These are phyloP conservation scores for Claviceps pazoutovae DNA, from an alignment of 2,329 filamentous ascomycete species.

Conservation along the genomic window DNA sequence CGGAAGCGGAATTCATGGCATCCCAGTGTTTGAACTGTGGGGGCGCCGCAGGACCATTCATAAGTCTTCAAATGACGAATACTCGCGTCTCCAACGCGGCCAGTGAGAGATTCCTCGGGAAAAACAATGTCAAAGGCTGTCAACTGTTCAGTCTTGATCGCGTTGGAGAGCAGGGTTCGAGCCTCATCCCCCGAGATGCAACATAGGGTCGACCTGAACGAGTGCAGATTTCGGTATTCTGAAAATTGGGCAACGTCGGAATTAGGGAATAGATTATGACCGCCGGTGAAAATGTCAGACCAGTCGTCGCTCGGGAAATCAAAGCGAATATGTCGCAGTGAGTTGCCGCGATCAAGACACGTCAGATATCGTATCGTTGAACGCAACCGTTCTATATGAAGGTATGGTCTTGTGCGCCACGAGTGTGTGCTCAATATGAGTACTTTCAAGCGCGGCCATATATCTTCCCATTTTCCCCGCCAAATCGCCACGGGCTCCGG, in stretches of 20 bases:
- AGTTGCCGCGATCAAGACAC: constrained; percentile 14
- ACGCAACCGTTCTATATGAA: too few relatives aligned
- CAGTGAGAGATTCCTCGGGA: constrained; percentile 14
- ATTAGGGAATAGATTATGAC: not conserved
- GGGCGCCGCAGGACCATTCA: constrained; percentile 21
- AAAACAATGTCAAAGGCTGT: constrained; percentile 23
- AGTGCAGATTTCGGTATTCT: constrained; percentile 15
- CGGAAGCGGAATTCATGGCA: constrained; percentile 23
- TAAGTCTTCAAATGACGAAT: constrained; percentile 7
- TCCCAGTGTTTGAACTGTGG: constrained; percentile 20
- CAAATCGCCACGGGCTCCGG: too few relatives aligned
- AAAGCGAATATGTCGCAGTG: constrained; percentile 18
- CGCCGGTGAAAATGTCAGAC: constrained; percentile 4
- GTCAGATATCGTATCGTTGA: constrained; percentile 12
- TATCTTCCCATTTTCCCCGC: too few relatives aligned
- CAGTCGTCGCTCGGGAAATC: constrained; percentile 9
- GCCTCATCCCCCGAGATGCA: constrained; percentile 13
- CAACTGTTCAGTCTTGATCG: constrained; percentile 9
- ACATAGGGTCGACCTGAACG: constrained; percentile 15
- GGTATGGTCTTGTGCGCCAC: too few relatives aligned
- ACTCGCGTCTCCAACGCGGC: constrained; percentile 13
- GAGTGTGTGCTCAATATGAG: too few relatives aligned
- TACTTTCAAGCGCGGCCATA: too few relatives aligned
- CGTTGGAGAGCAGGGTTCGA: constrained; percentile 11
- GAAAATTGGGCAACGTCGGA: constrained; percentile 3